phyloP scores from a whole-genome alignment of 1,284 basidiomycete species.

The Moniliophthora roreri region DNA sequence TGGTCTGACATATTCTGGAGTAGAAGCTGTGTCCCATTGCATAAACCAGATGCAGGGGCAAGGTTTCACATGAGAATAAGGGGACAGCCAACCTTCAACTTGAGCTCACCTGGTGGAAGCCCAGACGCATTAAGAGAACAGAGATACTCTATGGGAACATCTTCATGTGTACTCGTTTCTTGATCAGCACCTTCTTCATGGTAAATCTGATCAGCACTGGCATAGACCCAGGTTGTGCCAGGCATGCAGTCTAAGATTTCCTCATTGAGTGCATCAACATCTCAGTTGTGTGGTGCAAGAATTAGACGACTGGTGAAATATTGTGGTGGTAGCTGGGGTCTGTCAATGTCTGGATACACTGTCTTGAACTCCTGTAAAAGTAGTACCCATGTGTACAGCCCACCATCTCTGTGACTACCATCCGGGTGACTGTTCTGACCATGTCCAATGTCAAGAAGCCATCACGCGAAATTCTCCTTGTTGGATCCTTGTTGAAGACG shows the following conservation, averaged over 20 bases:
- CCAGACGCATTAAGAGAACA: conserved; percentile 19
- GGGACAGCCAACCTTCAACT: conserved; percentile 26
- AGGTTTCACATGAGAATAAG: conserved; percentile 37
- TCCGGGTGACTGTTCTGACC: conserved; percentile 25
- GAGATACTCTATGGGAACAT: conserved; percentile 18
- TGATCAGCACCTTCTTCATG: conserved; percentile 6
- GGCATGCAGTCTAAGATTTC: conserved; percentile 27
- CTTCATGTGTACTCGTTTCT: background rate
- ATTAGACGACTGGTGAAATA: conserved; percentile 38
- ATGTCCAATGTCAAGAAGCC: conserved; percentile 41
- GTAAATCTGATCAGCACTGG: conserved; percentile 23
- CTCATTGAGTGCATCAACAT: conserved; percentile 34
- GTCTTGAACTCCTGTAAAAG: too few species aligned
- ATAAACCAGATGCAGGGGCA: conserved; percentile 28
- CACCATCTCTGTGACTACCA: too few species aligned
- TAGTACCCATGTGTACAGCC: too few species aligned
- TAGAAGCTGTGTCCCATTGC: conserved; percentile 33
- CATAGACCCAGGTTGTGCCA: conserved; percentile 24
- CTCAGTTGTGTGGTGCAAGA: conserved; percentile 33
- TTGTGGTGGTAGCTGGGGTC: conserved; percentile 22
- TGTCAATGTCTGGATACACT: conserved; percentile 15
- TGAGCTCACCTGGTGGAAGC: conserved; percentile 23
- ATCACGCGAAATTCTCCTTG: conserved; percentile 33
- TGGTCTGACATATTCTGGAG: conserved; percentile 18
- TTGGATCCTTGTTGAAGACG: conserved; percentile 26